phyloP scores from a whole-genome alignment of 176 grass and related monocot species.

The Aegilops sharonensis region DNA sequence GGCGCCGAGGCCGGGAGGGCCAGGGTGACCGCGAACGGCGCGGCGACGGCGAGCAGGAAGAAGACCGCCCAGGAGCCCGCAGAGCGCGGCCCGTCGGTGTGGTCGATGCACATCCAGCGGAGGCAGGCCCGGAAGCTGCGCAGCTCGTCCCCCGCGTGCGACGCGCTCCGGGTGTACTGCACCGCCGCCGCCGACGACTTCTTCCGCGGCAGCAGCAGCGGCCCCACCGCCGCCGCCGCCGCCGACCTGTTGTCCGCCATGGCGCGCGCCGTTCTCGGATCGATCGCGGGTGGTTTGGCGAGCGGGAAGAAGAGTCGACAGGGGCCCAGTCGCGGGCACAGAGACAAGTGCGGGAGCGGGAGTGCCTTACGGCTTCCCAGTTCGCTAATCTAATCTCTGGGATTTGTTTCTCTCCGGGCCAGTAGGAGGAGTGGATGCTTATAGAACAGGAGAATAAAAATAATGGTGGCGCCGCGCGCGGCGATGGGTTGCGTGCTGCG shows the following conservation, averaged over 20 bases:
- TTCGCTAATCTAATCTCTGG: not conserved
- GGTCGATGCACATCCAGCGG: slow-evolving; percentile 66
- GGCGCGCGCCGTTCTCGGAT: not conserved
- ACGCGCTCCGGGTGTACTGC: slow-evolving; percentile 47
- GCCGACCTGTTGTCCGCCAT: slow-evolving; percentile 33
- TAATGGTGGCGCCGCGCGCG: too few species aligned
- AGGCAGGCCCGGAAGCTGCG: slow-evolving; percentile 62
- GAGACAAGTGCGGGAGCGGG: not conserved
- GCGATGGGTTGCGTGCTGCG: slow-evolving; percentile 6
- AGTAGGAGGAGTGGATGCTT: not conserved
- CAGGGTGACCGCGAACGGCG: slow-evolving; percentile 13
- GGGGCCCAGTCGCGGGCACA: not conserved
- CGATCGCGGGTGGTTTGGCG: not conserved
- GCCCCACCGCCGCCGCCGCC: not conserved
- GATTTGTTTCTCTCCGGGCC: not conserved
- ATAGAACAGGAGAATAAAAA: not conserved
- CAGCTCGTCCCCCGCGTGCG: slow-evolving; percentile 66
- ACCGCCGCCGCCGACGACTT: not conserved
- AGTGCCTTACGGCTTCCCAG: not conserved
- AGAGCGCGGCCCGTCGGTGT: slow-evolving; percentile 16
- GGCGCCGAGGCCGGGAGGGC: not conserved
- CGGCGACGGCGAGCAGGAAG: slow-evolving; percentile 42
- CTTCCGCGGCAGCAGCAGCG: not conserved
- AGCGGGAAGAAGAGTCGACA: not conserved
- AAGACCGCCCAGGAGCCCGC: slow-evolving; percentile 42